Conservation (phyloP, 176 grass and related monocot species). For the Bolboschoenus planiculmis region DNA sequence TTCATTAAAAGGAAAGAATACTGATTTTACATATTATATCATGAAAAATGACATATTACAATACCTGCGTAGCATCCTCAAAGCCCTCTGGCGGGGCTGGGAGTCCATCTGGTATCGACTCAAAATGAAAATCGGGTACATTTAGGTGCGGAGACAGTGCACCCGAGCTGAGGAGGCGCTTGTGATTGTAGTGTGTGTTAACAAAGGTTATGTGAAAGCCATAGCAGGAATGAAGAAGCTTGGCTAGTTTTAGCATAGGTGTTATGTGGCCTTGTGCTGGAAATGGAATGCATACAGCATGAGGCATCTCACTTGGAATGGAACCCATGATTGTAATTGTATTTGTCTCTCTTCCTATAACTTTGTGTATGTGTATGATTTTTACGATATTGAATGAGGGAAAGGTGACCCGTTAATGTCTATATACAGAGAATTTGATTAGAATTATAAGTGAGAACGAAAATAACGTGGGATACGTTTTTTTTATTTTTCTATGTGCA, state of each 20-base stretch:
- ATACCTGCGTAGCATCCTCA: constrained; percentile 30
- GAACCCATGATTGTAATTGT: constrained; percentile 26
- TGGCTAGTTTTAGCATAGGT: constrained; percentile 56
- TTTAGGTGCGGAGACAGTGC: constrained; percentile 12
- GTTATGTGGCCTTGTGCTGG: constrained; percentile 51
- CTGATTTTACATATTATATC: neutral
- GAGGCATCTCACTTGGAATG: constrained; percentile 11
- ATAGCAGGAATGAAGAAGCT: constrained; percentile 44
- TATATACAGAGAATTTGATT: no score
- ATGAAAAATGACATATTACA: neutral
- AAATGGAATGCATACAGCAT: constrained; percentile 40
- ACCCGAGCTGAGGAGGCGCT: constrained; percentile 29
- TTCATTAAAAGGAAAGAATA: no score
- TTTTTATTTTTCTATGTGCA: no score
- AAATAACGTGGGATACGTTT: no score
- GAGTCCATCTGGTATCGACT: constrained; percentile 48
- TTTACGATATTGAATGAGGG: neutral
- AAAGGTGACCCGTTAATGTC: neutral
- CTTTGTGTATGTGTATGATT: neutral
- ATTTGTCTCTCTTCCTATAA: neutral
- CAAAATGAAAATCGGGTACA: constrained; percentile 34
- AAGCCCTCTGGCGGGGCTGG: constrained; percentile 18
- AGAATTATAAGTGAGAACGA: no score
- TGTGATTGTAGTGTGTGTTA: constrained; percentile 62
- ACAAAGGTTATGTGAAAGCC: constrained; percentile 66